phyloP scores from a whole-genome alignment of 331 rosid genomes.

The Pyrus hybrid region DNA sequence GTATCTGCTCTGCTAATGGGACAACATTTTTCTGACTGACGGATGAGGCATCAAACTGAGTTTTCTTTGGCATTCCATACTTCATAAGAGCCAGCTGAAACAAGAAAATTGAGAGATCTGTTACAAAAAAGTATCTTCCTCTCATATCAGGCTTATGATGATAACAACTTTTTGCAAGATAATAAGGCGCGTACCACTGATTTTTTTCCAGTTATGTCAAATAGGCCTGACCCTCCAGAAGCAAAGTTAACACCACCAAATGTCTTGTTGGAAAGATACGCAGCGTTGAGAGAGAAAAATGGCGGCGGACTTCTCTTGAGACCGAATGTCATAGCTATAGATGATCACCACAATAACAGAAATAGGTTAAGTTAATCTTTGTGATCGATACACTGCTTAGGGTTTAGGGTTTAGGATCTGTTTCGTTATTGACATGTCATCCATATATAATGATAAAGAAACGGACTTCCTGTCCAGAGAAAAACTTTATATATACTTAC shows the following conservation, averaged over 20 bases:
- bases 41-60: neutral
- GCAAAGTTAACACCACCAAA: constrained; percentile 19
- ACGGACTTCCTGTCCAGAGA: no score
- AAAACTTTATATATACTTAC: neutral
- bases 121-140: no score
- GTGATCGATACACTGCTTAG: no score
- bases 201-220: constrained; percentile 13
- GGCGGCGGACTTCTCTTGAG: constrained; percentile 17
- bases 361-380: neutral
- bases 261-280: neutral
- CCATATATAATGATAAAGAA: no score
- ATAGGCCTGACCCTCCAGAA: constrained; percentile 18
- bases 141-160: neutral
- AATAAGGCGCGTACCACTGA: neutral
- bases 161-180: neutral
- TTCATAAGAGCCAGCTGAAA: neutral
- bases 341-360: neutral
- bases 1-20: constrained; percentile 10
- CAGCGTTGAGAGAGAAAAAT: constrained; percentile 7
- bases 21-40: neutral
- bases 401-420: no score
- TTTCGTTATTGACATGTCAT: no score
- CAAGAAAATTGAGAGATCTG: neutral
- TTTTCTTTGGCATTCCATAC: neutral
- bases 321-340: constrained; percentile 16